Percentiles rank a stretch among this genome's conserved stretches.
Evolutionary conservation across 1,284 basidiomycete species (phyloP).

Genomic region (Blastosporella zonata): DNA sequence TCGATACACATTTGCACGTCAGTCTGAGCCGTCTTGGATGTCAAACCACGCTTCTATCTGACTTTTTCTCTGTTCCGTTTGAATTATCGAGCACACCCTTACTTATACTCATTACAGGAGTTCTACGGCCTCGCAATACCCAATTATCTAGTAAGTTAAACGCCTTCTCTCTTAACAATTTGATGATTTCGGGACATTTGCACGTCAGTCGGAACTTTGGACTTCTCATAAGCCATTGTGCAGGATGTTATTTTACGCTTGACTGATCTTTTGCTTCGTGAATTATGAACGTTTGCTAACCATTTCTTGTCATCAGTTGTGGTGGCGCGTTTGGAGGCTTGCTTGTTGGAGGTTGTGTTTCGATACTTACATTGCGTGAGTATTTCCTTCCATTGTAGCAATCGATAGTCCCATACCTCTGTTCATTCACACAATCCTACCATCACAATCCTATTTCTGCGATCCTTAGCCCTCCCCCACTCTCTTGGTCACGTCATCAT

Average conservation of each 20-base stretch:
- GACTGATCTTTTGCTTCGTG: conserved; percentile 25
- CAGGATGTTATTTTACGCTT: conserved; percentile 40
- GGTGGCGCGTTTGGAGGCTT: no score
- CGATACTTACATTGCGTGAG: conserved; percentile 6
- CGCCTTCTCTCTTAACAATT: neutral
- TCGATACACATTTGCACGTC: conserved; percentile 48
- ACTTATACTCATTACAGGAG: neutral
- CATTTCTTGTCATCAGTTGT: conserved; percentile 6
- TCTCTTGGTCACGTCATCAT: conserved; percentile 14
- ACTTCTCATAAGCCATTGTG: conserved; percentile 21
- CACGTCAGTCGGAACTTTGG: conserved; percentile 50
- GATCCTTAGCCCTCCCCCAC: conserved; percentile 5
- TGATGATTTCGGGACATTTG: conserved; percentile 44
- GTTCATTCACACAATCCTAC: conserved; percentile 3
- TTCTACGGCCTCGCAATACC: neutral
- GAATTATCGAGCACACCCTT: neutral
- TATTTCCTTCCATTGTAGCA: conserved; percentile 1
- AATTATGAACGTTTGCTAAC: conserved; percentile 6
- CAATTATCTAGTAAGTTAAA: conserved; percentile 6
- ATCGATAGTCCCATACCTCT: conserved; percentile 8
- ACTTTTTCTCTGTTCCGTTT: conserved; percentile 16
- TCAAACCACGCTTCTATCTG: conserved; percentile 26
- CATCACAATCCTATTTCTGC: neutral
- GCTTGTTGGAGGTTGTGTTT: conserved; percentile 11
- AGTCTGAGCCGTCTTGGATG: conserved; percentile 41